phyloP scores from a whole-genome alignment of 768 basidiomycete genomes.

The Trametes punicea region DNA sequence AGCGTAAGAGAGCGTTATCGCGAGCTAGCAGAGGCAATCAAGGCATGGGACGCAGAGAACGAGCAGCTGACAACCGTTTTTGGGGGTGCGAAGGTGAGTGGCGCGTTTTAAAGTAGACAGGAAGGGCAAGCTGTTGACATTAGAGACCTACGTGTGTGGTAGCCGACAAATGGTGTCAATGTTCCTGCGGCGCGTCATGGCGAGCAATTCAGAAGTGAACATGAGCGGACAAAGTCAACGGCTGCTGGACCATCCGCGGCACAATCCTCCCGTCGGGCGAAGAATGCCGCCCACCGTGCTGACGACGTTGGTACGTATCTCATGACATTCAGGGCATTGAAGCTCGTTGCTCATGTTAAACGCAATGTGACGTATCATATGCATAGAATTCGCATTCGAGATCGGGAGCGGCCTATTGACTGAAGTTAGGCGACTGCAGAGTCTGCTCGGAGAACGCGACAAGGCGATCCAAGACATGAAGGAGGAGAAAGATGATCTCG shows the following conservation, averaged over 20 bases:
- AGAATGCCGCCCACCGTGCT: conserved; percentile 87
- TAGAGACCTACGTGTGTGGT: conserved; percentile 28
- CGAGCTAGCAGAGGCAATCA: conserved; percentile 72
- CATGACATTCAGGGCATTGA: not conserved
- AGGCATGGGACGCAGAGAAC: conserved; percentile 78
- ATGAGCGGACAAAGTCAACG: conserved; percentile 59
- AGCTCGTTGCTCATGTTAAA: conserved; percentile 13
- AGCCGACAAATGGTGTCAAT: conserved; percentile 39
- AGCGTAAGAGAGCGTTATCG: conserved; percentile 72
- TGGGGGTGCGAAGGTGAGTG: conserved; percentile 53
- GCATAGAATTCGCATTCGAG: conserved; percentile 92
- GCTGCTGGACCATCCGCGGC: conserved; percentile 69
- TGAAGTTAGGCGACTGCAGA: conserved; percentile 89
- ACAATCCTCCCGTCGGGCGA: conserved; percentile 78
- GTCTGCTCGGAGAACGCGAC: conserved; percentile 86
- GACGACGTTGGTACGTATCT: conserved; percentile 76
- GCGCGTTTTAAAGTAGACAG: not conserved
- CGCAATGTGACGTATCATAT: conserved; percentile 15
- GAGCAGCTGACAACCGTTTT: conserved; percentile 69
- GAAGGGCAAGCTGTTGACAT: conserved; percentile 4
- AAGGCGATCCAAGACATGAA: conserved; percentile 89
- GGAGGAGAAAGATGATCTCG: conserved; percentile 89
- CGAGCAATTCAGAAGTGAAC: conserved; percentile 23
- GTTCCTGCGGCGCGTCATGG: conserved; percentile 19
- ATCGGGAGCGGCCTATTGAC: conserved; percentile 90